Percentiles rank a stretch among this genome's conserved stretches.
Evolutionary conservation across 2,329 filamentous ascomycete genomes (phyloP).

Genomic region (Pseudopithomyces maydicus): DNA sequence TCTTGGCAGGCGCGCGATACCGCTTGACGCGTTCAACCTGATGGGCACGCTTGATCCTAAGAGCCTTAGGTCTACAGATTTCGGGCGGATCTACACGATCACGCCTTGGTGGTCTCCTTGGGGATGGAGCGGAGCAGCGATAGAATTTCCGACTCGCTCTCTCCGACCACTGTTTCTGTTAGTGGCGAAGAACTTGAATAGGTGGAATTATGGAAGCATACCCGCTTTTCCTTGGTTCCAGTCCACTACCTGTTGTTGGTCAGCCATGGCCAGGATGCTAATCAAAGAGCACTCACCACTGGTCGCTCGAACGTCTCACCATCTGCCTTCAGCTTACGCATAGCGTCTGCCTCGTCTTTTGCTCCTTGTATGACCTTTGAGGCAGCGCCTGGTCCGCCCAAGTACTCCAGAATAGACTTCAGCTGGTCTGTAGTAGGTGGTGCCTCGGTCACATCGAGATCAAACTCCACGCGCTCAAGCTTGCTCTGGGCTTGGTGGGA

Average conservation of each 20-base stretch:
- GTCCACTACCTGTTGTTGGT: slow-evolving; percentile 66
- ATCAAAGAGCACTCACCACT: slow-evolving; percentile 61
- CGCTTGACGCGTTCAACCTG: not conserved
- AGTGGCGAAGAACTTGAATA: slow-evolving; percentile 3
- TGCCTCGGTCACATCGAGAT: slow-evolving; percentile 82
- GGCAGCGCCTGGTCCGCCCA: slow-evolving; percentile 63
- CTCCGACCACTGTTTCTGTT: slow-evolving; percentile 62
- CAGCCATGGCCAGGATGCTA: slow-evolving; percentile 7
- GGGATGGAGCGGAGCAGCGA: slow-evolving; percentile 71
- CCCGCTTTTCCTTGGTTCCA: slow-evolving; percentile 90
- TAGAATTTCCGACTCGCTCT: slow-evolving; percentile 86
- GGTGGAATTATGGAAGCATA: slow-evolving; percentile 30
- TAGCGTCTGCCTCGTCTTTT: slow-evolving; percentile 72
- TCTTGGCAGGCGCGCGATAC: not conserved
- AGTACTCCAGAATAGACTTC: slow-evolving; percentile 81
- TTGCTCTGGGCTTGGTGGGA: slow-evolving; percentile 66
- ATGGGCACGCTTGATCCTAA: slow-evolving; percentile 3
- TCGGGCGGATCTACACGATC: slow-evolving; percentile 7
- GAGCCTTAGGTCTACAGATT: slow-evolving; percentile 5
- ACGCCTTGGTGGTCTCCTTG: slow-evolving; percentile 41
- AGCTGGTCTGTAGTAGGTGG: slow-evolving; percentile 83
- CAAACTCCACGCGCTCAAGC: slow-evolving; percentile 71
- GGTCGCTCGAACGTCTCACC: slow-evolving; percentile 73
- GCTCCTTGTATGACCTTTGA: slow-evolving; percentile 76
- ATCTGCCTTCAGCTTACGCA: slow-evolving; percentile 77